Conservation (phyloP, 441 rosid species). For the Croton setiger region DNA sequence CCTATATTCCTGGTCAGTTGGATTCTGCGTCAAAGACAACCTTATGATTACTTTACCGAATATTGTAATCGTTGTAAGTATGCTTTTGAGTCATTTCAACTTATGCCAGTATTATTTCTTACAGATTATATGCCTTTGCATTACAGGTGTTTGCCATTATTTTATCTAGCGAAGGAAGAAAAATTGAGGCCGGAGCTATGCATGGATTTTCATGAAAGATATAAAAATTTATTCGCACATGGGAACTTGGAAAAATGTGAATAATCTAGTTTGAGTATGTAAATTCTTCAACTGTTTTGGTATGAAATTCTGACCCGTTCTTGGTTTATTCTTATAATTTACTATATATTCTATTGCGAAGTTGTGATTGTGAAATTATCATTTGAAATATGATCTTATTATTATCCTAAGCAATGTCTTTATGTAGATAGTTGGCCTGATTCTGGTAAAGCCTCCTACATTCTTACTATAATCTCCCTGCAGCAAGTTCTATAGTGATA, state of each 20-base stretch:
- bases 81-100: neutral
- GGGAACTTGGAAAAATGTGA: neutral
- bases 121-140: neutral
- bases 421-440: neutral
- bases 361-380: neutral
- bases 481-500: neutral
- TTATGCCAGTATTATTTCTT: neutral
- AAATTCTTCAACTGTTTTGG: slow-evolving; percentile 7
- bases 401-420: neutral
- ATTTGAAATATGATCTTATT: neutral
- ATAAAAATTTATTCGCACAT: neutral
- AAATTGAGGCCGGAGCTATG: neutral
- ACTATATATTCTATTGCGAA: neutral
- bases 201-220: neutral
- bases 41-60: neutral
- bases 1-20: neutral
- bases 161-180: slow-evolving; percentile 1
- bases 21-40: slow-evolving; percentile 7
- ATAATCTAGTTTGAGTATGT: neutral
- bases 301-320: slow-evolving; percentile 2
- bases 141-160: slow-evolving; percentile 15
- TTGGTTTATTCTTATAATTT: neutral
- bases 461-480: neutral
- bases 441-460: neutral
- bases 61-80: neutral